Evolutionary conservation across 306 rosid genomes (phyloP).

Genomic region (Cucurbita ficifolia): DNA sequence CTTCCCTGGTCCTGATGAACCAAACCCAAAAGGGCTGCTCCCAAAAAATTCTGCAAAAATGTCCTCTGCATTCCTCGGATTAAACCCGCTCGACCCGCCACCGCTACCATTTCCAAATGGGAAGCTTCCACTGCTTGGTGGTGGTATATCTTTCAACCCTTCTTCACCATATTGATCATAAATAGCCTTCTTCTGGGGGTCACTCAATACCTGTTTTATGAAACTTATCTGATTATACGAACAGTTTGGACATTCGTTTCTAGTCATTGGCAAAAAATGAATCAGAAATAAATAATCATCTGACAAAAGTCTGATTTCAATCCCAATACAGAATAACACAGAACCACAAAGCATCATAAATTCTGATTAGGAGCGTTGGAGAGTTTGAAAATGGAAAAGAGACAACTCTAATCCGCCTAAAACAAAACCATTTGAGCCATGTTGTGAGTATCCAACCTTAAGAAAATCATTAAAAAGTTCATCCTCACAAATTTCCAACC

Average conservation of each 20-base stretch:
- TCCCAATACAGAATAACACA: neutral
- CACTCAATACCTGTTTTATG: slow-evolving; percentile 69
- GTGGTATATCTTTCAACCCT: slow-evolving; percentile 78
- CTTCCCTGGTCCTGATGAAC: slow-evolving; percentile 61
- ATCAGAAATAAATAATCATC: neutral
- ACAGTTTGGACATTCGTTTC: neutral
- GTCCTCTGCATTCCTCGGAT: slow-evolving; percentile 87
- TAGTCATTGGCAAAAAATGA: neutral
- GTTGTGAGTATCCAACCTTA: no score
- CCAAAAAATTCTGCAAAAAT: slow-evolving; percentile 96
- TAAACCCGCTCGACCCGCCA: slow-evolving; percentile 44
- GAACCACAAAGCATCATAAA: neutral
- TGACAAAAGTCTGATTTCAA: neutral
- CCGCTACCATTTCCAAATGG: slow-evolving; percentile 26
- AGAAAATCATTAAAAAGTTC: no score
- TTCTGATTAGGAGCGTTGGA: neutral
- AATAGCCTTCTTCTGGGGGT: slow-evolving; percentile 51
- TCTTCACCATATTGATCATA: slow-evolving; percentile 90
- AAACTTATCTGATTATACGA: neutral
- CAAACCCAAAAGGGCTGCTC: slow-evolving; percentile 77
- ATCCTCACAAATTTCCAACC: neutral
- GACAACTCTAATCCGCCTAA: neutral
- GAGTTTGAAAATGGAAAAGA: neutral
- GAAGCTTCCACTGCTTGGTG: slow-evolving; percentile 36
- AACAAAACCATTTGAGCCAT: neutral